Conservation (phyloP, 2,329 filamentous ascomycete species). For the Pestalotiopsis fici region DNA sequence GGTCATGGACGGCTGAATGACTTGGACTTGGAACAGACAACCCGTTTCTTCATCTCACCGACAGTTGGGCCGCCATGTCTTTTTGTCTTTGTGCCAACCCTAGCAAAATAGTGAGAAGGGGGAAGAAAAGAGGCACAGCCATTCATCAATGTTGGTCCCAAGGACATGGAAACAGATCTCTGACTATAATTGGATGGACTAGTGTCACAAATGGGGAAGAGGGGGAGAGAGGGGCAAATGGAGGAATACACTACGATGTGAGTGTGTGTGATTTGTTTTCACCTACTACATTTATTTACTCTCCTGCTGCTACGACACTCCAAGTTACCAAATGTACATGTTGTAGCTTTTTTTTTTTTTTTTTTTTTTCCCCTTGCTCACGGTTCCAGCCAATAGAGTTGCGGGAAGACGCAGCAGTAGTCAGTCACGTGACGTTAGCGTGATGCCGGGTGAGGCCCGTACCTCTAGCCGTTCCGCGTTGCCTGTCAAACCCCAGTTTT, state of each 20-base stretch:
- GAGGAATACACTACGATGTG: too few species aligned
- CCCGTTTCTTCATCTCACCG: neutral
- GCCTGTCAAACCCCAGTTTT: neutral
- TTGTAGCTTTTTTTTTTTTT: neutral
- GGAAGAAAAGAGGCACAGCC: neutral
- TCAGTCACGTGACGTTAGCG: slow-evolving; percentile 1
- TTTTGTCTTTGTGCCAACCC: neutral
- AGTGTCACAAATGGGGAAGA: neutral
- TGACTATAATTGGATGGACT: neutral
- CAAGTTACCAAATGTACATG: neutral
- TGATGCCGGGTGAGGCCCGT: slow-evolving; percentile 6
- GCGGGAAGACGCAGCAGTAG: neutral
- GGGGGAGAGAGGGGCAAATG: neutral
- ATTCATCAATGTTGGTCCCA: neutral
- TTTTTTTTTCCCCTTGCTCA: neutral
- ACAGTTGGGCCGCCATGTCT: neutral
- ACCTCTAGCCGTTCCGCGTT: neutral
- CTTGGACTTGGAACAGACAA: too few species aligned
- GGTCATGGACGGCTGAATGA: too few species aligned
- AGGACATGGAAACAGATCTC: neutral
- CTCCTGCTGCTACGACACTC: too few species aligned
- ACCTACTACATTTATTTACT: too few species aligned
- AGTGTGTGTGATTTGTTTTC: too few species aligned
- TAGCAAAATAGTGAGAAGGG: too few species aligned
- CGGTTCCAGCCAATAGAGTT: neutral